Percentiles rank a stretch among this genome's conserved stretches.
These are phyloP conservation scores for Cercophora scortea DNA, from an alignment of 495 filamentous ascomycete genomes.

Conservation along the genomic window DNA sequence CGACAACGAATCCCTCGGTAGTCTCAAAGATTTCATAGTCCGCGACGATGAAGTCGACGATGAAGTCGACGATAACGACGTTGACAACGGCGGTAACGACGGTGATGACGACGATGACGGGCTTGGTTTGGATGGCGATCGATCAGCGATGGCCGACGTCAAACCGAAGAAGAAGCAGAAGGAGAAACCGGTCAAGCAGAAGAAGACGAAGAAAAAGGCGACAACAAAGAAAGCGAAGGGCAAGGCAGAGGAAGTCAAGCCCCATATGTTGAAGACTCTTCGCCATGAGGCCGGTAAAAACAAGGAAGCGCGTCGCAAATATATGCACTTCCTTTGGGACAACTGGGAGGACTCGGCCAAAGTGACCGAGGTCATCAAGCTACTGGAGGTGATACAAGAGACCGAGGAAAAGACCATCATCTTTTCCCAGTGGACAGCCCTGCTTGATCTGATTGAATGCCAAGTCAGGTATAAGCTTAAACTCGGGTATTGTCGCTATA, in stretches of 20 bases:
- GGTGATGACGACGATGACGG: slow-evolving; percentile 28
- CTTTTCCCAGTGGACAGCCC: slow-evolving; percentile 86
- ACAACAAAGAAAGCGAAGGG: slow-evolving; percentile 23
- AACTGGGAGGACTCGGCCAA: slow-evolving; percentile 72
- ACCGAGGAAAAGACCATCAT: slow-evolving; percentile 75
- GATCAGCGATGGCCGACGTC: slow-evolving; percentile 3
- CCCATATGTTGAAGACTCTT: slow-evolving; percentile 18
- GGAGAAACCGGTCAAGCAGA: slow-evolving; percentile 2
- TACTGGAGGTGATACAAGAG: slow-evolving; percentile 41
- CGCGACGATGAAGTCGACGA: slow-evolving; percentile 6
- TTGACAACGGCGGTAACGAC: slow-evolving; percentile 8
- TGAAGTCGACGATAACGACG: slow-evolving; percentile 14
- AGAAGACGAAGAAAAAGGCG: slow-evolving; percentile 1
- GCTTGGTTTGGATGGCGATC: background rate
- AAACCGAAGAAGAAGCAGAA: slow-evolving; percentile 12
- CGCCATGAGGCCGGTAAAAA: slow-evolving; percentile 53
- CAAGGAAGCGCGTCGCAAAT: slow-evolving; percentile 48
- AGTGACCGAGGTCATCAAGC: slow-evolving; percentile 64
- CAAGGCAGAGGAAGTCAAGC: slow-evolving; percentile 16
- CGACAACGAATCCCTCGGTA: slow-evolving; percentile 31
- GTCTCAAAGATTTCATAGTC: slow-evolving; percentile 53
- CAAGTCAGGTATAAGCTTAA: slow-evolving; percentile 59
- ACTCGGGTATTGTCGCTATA: slow-evolving; percentile 63
- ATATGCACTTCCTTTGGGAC: slow-evolving; percentile 61
- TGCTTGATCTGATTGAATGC: slow-evolving; percentile 90